Evolutionary conservation across 1,139 yeast genomes (phyloP).

Genomic region (Geotrichum aggregatum): DNA sequence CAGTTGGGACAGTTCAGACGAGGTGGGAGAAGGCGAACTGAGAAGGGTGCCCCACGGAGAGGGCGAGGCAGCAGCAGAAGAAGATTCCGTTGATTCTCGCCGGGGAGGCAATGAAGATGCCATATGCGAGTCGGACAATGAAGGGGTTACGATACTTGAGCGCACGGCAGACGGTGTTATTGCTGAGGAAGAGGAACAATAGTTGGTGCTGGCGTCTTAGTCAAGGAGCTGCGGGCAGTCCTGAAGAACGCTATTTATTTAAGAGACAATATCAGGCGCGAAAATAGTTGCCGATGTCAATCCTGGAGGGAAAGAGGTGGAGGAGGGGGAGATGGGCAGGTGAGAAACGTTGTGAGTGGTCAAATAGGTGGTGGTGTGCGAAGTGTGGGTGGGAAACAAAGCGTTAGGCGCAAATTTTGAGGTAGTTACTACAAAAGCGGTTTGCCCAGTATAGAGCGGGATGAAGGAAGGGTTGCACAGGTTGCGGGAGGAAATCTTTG

Average conservation of each 20-base stretch:
- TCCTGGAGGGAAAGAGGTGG: background rate
- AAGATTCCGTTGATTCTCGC: background rate
- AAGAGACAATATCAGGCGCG: background rate
- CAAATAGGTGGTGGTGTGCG: conserved; percentile 4
- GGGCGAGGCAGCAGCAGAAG: background rate
- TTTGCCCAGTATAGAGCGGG: too few relatives aligned
- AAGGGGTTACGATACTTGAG: background rate
- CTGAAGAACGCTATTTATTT: background rate
- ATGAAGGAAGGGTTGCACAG: too few relatives aligned
- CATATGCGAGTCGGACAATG: background rate
- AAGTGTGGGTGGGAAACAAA: conserved; percentile 6
- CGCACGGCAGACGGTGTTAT: background rate
- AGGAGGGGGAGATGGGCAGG: background rate
- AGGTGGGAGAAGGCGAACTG: background rate
- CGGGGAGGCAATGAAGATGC: conserved; percentile 9
- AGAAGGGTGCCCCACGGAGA: background rate
- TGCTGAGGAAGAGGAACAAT: background rate
- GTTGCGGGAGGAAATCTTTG: too few relatives aligned
- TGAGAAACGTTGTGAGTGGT: conserved; percentile 6
- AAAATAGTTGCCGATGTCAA: background rate
- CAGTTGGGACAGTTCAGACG: background rate
- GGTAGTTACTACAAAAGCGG: background rate
- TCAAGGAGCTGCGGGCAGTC: background rate
- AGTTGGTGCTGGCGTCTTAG: background rate
- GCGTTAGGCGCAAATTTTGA: background rate